Conservation (phyloP, 1,284 basidiomycete genomes). For the Microbotryum lychnidis-dioicae region DNA sequence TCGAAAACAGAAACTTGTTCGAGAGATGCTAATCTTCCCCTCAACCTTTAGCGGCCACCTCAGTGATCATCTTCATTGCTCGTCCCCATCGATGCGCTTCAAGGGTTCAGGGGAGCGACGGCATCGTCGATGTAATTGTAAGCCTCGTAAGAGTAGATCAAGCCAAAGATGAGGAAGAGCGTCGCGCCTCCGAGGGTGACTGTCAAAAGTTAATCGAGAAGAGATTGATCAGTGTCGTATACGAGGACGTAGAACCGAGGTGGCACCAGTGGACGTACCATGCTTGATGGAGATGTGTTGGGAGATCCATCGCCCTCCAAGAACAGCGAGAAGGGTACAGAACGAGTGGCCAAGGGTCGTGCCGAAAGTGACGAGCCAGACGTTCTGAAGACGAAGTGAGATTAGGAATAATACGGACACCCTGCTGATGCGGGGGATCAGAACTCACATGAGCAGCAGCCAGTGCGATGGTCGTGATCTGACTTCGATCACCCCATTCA, state of each 20-base stretch:
- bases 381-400: slow-evolving; percentile 46
- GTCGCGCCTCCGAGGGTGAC: slow-evolving; percentile 75
- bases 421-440: not conserved
- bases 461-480: slow-evolving; percentile 93
- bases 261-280: slow-evolving; percentile 52
- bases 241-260: not conserved
- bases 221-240: not conserved
- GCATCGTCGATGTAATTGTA: slow-evolving; percentile 15
- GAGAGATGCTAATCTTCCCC: too few relatives aligned
- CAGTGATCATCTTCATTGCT: too few relatives aligned
- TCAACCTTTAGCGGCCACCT: too few relatives aligned
- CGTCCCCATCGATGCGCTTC: too few relatives aligned
- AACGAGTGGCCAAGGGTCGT: slow-evolving; percentile 81
- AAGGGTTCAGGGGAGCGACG: not conserved
- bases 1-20: too few relatives aligned
- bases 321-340: slow-evolving; percentile 82
- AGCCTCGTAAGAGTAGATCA: slow-evolving; percentile 42
- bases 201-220: slow-evolving; percentile 37
- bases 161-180: slow-evolving; percentile 71
- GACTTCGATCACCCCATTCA: slow-evolving; percentile 96
- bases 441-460: slow-evolving; percentile 83
- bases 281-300: slow-evolving; percentile 92
- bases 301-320: slow-evolving; percentile 82
- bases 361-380: slow-evolving; percentile 74
- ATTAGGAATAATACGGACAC: too few relatives aligned